Evolutionary conservation across 345 rosid genomes (phyloP), one percentile per base, ranked within the genome.

Genomic region (Aegle marmelos): DNA sequence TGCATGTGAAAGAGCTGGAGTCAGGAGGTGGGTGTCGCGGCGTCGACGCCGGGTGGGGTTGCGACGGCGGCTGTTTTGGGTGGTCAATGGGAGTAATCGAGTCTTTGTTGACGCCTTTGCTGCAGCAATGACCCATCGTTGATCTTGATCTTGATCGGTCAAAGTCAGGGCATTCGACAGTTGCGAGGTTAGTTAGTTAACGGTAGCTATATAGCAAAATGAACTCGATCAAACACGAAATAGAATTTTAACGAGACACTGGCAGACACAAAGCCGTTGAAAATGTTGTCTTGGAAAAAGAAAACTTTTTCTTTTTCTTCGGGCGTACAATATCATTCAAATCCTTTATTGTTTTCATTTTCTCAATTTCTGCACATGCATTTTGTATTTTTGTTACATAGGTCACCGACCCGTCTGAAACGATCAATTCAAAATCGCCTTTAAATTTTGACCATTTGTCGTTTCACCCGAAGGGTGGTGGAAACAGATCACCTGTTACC

Each of bases 41-140:
- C 7, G 79, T 34, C 33, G 73, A 45, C 50, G 50, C 72, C 24
- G 54, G 28, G 8, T 2, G 80, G 16, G 75, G 48, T 48, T 8
- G 65, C 11, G 68, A 80, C 28, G 65, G 80, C 22, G 75, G 83
- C 41, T 85, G 81, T n/a, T 77, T 82, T 21, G 79, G 84, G 68
- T 63, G 70, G 74, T 81, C 81, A 53, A 75, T 73, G 16, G 80
- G 62, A 53, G 56, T 8, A 72, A 33, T 58, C 27, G 57, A 63
- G 72, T 72, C 73, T 24, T 75, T 74, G 80, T 79, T 81, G 74
- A 82, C 80, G 86, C 79, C 82, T 79, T 88, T 87, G 84, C 94
- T 91, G 84, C 94, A 94, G 86, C 94, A 90, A 76, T 86, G 97
- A 50, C 98, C 96, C 98, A 94, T 94, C 21, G 83, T 70, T 70